Base-by-base conservation (phyloP, 2,329 filamentous ascomycete genomes). In the Claviceps arundinis region DNA sequence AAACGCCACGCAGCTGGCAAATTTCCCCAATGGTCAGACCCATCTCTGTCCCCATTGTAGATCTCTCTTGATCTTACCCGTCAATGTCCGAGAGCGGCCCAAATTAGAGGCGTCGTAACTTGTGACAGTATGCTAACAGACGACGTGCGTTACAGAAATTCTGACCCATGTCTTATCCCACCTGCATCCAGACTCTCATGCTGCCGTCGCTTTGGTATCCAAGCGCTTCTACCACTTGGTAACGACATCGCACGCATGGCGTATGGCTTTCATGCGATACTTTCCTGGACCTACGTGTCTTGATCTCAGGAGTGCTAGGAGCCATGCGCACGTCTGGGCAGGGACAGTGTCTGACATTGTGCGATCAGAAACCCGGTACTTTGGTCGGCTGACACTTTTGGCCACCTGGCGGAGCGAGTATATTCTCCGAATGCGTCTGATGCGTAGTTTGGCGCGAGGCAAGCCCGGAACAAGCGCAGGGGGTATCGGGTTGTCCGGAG, bases 321-420 rank as follows among this genome's bases (percentile, higher is more conserved):
- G 69, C 52, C 64, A 65, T 40, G 61, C 60, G 14, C 66, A 67
- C 19, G 60, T 68, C 1, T 70, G 70, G 59, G 71, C 74, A 22
- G 67, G 72, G 24, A 70, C 79, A 38, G 66, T 68, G 46, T 67
- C 69, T 51, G 81, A 80, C 61, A 67, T 66, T 51, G 71, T 89
- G 45, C 78, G 80, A 30, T 84, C 85, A 1, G 86, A 93, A 62
- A 79, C 80, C 59, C 85, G 89, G 45, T 79, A 81, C 57, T 98
- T 97, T 62, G 81, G 87, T 16, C 82, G 90, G 44, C 75, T 98
- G 51, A 94, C 87, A 9, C 76, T 82, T 3, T 70, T 90, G 55
- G 86, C 89, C n/a, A 93, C 90, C 8, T 97, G 93, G 91, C 81
- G 91, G 59, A 96, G 88, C 67, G 93, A 98, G 67, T 98, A 97